Percentiles rank a stretch among this genome's conserved stretches.
Evolutionary conservation across 495 filamentous ascomycete genomes (phyloP).

Genomic region (Aspergillus wentii): DNA sequence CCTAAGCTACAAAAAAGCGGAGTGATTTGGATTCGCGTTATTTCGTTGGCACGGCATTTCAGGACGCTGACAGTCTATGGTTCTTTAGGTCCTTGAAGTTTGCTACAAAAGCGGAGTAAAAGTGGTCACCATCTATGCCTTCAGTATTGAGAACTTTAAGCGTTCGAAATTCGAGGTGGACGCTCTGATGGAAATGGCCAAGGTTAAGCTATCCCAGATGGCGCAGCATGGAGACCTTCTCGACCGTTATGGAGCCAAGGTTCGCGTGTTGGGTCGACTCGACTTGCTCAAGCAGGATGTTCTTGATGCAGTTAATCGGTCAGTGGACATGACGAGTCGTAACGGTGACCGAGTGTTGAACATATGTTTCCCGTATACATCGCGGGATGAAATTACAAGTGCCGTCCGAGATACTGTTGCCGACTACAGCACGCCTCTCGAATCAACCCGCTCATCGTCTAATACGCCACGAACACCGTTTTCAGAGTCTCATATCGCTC

Average conservation of each 20-base stretch:
- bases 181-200: slow-evolving; percentile 95
- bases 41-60: too few species aligned
- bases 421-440: slow-evolving; percentile 68
- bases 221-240: slow-evolving; percentile 89
- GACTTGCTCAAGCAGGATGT: slow-evolving; percentile 82
- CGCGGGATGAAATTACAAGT: slow-evolving; percentile 91
- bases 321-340: slow-evolving; percentile 73
- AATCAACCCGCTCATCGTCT: slow-evolving; percentile 23
- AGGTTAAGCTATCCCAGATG: slow-evolving; percentile 85
- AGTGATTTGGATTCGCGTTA: not conserved
- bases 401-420: slow-evolving; percentile 81
- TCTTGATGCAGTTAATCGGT: slow-evolving; percentile 76
- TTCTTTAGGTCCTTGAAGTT: slow-evolving; percentile 77
- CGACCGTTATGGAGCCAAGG: slow-evolving; percentile 84
- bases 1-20: slow-evolving; percentile 7
- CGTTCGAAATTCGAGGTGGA: slow-evolving; percentile 97
- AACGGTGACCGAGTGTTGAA: slow-evolving; percentile 85
- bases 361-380: slow-evolving; percentile 96
- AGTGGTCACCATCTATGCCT: slow-evolving; percentile 95
- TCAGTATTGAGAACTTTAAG: slow-evolving; percentile 99
- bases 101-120: slow-evolving; percentile 94
- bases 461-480: slow-evolving; percentile 59
- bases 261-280: slow-evolving; percentile 77
- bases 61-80: too few species aligned
- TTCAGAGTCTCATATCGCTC: slow-evolving; percentile 78